Conservation (phyloP, 2,329 filamentous ascomycete species). For the Chaetomiaceae sp. region DNA sequence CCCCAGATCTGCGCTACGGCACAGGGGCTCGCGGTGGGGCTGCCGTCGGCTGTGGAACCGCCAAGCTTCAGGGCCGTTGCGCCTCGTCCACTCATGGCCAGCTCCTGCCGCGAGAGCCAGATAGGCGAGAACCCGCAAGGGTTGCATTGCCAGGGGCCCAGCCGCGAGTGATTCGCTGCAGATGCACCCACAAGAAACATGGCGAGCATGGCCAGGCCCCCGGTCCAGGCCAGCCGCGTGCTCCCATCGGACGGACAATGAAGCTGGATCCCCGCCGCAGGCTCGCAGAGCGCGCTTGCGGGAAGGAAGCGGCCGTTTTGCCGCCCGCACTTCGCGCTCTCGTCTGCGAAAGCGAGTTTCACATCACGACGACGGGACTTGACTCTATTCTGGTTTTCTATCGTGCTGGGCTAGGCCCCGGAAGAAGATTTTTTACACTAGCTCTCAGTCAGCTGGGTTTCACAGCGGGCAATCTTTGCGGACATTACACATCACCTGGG, state of each 20-base stretch:
- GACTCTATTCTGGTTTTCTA: too few relatives aligned
- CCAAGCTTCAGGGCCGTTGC: constrained; percentile 13
- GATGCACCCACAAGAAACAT: constrained; percentile 10
- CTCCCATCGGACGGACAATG: neutral
- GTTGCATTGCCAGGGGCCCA: constrained; percentile 17
- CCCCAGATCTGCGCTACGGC: neutral
- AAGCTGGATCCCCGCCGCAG: neutral
- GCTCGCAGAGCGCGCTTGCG: constrained; percentile 4
- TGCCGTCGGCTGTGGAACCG: neutral
- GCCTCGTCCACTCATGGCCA: constrained; percentile 21
- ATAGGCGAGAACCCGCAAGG: constrained; percentile 18
- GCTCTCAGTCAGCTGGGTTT: too few relatives aligned
- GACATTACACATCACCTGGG: too few relatives aligned
- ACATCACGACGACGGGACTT: too few relatives aligned
- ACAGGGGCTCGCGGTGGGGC: neutral
- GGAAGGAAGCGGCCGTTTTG: neutral
- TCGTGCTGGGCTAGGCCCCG: too few relatives aligned
- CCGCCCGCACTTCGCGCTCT: neutral
- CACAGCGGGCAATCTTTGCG: too few relatives aligned
- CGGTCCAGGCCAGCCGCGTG: neutral
- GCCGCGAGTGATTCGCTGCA: constrained; percentile 23
- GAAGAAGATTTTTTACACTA: neutral
- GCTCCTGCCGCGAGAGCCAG: constrained; percentile 18
- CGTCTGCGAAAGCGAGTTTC: neutral
- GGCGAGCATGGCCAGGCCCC: neutral